Conservation (phyloP, 441 rosid genomes). For the Populus tomentosa region DNA sequence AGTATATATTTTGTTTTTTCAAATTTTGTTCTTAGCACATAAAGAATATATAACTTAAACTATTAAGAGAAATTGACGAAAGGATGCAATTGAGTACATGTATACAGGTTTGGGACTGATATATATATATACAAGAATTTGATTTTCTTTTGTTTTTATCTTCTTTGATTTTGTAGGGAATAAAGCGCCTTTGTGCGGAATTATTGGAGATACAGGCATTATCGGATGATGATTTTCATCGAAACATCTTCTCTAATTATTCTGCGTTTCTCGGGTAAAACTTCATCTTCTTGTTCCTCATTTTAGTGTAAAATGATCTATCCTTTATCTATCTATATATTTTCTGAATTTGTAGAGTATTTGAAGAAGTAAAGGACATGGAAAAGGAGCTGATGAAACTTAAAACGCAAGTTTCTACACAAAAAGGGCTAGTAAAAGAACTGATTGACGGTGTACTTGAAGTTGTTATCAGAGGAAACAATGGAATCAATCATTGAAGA, state of each 20-base stretch:
- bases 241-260: conserved; percentile 39
- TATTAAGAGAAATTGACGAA: no score
- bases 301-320: background rate
- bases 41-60: no score
- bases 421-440: conserved; percentile 41
- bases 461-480: conserved; percentile 32
- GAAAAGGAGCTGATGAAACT: conserved; percentile 44
- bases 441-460: conserved; percentile 34
- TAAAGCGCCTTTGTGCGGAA: conserved; percentile 51
- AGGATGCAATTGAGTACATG: no score
- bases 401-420: conserved; percentile 39
- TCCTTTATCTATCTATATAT: background rate
- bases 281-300: background rate
- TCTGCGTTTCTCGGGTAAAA: conserved; percentile 48
- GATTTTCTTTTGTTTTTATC: background rate
- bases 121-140: background rate
- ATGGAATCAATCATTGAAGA: conserved; percentile 25
- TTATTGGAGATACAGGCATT: conserved; percentile 52
- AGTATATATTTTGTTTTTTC: background rate
- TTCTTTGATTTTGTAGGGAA: conserved; percentile 30
- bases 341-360: conserved; percentile 31
- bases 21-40: no score
- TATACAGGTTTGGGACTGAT: no score
- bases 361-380: conserved; percentile 44
- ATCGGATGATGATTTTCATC: conserved; percentile 60